These are phyloP conservation scores for Ensete ventricosum DNA, from an alignment of 176 grass and related monocot genomes.

Conservation along the genomic window DNA sequence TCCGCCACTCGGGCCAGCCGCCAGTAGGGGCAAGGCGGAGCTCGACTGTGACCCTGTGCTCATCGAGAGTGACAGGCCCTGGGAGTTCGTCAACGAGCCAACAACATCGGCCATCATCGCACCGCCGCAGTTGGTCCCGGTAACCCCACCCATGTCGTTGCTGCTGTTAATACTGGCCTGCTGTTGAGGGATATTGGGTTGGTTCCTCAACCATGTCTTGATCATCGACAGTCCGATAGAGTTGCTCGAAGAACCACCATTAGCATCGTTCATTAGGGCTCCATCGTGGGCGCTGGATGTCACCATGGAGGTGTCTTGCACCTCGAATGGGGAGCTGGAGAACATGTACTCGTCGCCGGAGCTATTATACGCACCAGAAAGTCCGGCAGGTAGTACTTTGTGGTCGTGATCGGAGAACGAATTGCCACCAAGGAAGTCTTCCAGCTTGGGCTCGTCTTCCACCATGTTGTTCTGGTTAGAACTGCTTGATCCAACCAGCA, in stretches of 20 bases:
- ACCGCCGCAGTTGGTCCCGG: background rate
- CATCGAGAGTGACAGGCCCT: conserved; percentile 82
- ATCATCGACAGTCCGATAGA: conserved; percentile 80
- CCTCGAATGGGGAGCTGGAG: conserved; percentile 34
- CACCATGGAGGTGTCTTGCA: conserved; percentile 44
- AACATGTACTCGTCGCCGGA: conserved; percentile 17
- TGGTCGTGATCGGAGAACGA: conserved; percentile 67
- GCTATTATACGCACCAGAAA: background rate
- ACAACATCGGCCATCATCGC: background rate
- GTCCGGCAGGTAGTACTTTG: conserved; percentile 8
- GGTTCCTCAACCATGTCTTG: conserved; percentile 85
- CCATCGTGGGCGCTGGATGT: conserved; percentile 20
- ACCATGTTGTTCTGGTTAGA: conserved; percentile 5
- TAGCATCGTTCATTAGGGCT: background rate
- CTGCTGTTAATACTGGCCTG: background rate
- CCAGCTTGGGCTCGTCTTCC: conserved; percentile 65
- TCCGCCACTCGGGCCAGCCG: conserved; percentile 21
- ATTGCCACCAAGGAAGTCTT: conserved; percentile 86
- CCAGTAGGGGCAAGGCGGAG: conserved; percentile 5
- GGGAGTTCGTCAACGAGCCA: conserved; percentile 12
- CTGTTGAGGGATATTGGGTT: conserved; percentile 31
- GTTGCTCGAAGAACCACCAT: conserved; percentile 20
- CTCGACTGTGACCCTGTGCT: conserved; percentile 52
- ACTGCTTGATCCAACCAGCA: conserved; percentile 69
- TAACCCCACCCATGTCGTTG: background rate